Conservation (phyloP, 768 basidiomycete species). For the Chalciporus piperatus region DNA sequence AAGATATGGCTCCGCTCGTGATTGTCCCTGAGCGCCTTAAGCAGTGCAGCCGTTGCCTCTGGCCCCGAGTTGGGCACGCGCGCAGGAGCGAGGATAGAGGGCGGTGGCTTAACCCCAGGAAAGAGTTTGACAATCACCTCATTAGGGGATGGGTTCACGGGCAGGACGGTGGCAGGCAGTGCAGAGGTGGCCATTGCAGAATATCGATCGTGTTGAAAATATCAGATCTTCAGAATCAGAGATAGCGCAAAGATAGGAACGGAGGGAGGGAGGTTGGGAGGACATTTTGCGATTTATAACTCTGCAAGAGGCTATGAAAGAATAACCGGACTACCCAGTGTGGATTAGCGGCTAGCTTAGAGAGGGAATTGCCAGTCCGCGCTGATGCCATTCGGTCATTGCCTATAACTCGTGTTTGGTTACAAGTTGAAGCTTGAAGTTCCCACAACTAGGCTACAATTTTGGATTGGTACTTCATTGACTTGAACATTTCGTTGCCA, state of each 20-base stretch:
- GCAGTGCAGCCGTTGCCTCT: slow-evolving; percentile 38
- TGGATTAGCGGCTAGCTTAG: not conserved
- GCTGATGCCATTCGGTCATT: too few relatives aligned
- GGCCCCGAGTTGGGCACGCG: slow-evolving; percentile 37
- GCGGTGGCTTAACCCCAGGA: slow-evolving; percentile 27
- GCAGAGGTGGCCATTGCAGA: slow-evolving; percentile 25
- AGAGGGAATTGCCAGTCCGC: not conserved
- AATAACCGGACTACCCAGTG: not conserved
- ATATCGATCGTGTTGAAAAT: not conserved
- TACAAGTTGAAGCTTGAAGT: too few relatives aligned
- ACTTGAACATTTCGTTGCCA: too few relatives aligned
- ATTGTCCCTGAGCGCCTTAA: slow-evolving; percentile 47
- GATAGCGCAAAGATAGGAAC: not conserved
- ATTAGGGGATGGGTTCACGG: slow-evolving; percentile 17
- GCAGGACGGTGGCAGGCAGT: slow-evolving; percentile 21
- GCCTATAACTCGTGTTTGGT: too few relatives aligned
- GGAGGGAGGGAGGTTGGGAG: not conserved
- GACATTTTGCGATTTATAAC: not conserved
- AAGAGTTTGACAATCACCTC: slow-evolving; percentile 31
- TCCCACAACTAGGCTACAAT: too few relatives aligned
- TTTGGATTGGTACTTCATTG: too few relatives aligned
- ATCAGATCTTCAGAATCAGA: not conserved
- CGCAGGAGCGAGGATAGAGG: slow-evolving; percentile 35
- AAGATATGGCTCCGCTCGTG: slow-evolving; percentile 53
- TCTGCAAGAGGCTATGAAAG: not conserved